These are phyloP conservation scores for Flueggea neowawraea DNA, from an alignment of 441 rosid species.

Conservation along the genomic window DNA sequence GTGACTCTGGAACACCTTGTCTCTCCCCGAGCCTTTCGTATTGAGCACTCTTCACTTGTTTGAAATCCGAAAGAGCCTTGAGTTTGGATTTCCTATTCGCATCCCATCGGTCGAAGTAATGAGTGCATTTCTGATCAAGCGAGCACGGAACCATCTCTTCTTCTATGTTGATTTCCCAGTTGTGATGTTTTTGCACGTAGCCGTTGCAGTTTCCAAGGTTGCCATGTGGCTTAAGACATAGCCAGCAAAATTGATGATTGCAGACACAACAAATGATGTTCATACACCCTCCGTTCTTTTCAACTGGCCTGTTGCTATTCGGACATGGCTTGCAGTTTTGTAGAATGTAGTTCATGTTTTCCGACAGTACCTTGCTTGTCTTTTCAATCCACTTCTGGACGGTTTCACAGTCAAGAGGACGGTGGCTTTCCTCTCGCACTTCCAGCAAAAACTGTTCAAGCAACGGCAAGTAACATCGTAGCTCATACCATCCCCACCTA, in stretches of 20 bases:
- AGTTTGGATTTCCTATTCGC: conserved; percentile 52
- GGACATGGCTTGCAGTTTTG: conserved; percentile 83
- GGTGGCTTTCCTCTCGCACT: conserved; percentile 71
- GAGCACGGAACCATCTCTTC: conserved; percentile 46
- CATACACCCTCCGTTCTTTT: conserved; percentile 73
- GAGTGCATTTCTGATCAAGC: conserved; percentile 50
- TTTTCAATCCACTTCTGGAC: conserved; percentile 62
- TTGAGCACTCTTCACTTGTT: conserved; percentile 29
- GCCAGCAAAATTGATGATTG: conserved; percentile 65
- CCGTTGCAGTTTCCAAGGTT: conserved; percentile 33
- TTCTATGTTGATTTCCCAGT: conserved; percentile 12
- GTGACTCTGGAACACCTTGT: conserved; percentile 37
- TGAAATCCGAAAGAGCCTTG: conserved; percentile 43
- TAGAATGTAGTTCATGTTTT: conserved; percentile 63
- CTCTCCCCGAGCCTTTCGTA: conserved; percentile 36
- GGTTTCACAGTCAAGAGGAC: conserved; percentile 72
- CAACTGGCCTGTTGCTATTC: conserved; percentile 66
- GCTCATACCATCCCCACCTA: conserved; percentile 22
- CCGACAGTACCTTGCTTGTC: conserved; percentile 36
- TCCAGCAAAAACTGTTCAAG: conserved; percentile 65
- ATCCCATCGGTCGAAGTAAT: conserved; percentile 79
- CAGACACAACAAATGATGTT: conserved; percentile 70
- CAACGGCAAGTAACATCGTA: conserved; percentile 63
- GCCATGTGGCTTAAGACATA: conserved; percentile 50
- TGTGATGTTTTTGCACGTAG: conserved; percentile 15